Base-by-base conservation (phyloP, 1,139 yeast genomes). In the Hyphopichia fennica region DNA sequence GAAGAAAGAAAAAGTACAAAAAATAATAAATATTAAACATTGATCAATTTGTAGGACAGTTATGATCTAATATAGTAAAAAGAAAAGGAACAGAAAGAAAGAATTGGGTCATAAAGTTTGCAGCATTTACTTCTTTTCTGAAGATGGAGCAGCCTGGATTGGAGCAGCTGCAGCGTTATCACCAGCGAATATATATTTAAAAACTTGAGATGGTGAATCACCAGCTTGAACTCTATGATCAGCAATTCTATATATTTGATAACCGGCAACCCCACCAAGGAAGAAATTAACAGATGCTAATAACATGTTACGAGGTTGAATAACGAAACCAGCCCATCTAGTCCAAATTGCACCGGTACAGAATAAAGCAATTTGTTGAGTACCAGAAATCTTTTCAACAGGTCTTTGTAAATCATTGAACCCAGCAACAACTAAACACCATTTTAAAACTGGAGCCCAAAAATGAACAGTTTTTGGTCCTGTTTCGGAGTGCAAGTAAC, bases 321-420 rank as follows among this genome's bases (percentile, higher is more conserved):
- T 93, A 49, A 90, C 95, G 65, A 90, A 80, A 2, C 77, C 79
- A 27, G 97, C 91, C 99, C 99, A 93, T 63, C 99, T 82, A 37
- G 99, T 93, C 99, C 99, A 93, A 56, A 93, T 90, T 42, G 81
- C 82, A 44, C 98, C 99, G 1, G 99, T 93, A 38, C 93, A 93
- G 55, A 87, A 77, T 45, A 93, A 75, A 0, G 99, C 96, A 48
- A 86, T 63, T 63, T 88, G 96, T 65, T 93, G 99, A 23, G 96
- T 85, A 44, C 97, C 96, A 39, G 93, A 83, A 43, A 93, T 73
- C 56, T 85, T 85, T 58, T 91, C 97, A 34, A 89, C 96, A 3
- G 98, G 98, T 68, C 98, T 83, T 53, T 80, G 78, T 48, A 86
- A 72, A 65, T 93, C 99, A 58, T 77, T 84, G 45, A 88, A 75